Base-by-base conservation (phyloP, 805 yeast genomes). In the Saturnispora diversa region DNA sequence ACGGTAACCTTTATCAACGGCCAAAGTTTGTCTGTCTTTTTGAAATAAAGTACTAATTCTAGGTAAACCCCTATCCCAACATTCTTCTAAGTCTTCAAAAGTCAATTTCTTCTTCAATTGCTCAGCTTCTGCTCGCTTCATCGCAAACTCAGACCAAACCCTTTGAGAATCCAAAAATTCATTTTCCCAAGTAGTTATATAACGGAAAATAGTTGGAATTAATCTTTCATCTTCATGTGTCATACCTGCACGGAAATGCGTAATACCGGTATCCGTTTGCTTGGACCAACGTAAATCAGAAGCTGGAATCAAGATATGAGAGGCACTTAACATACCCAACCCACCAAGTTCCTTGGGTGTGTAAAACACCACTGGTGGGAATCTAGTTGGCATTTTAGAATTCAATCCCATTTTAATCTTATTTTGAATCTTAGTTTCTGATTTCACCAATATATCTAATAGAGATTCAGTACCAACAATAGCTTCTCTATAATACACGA, bases 331-430 rank as follows among this genome's bases (percentile, higher is more conserved):
- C 98, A 92, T 92, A 20, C 98, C 99, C 32, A 92, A 65, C 32
- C 99, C 99, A 37, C 99, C 98, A 3, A 92, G 64, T 58, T 92
- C 99, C 51, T 88, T 90, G 0, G 98, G 98, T 0, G 98, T 87
- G 57, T 92, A 92, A 54, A 92, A 92, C 0, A 92, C 98, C 3
- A 97, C 97, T 0, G 98, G 99, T 3, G 99, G 99, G 63, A 92
- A 92, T 42, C 99, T 70, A 0, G 96, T 80, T 1, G 99, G 99
- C 99, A 92, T 92, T 61, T 92, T 92, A 11, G 97, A 90, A 53
- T 92, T 92, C 45, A 92, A 69, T 0, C 98, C 98, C 65, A 90
- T 74, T 56, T 92, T 92, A 15, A 92, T 95, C 49, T 95, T 71
- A 40, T 88, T 92, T 62, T 92, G 99, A 33, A 92, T 81, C 54